Base-by-base conservation (phyloP, 805 yeast genomes). In the Clavispora fructus region DNA sequence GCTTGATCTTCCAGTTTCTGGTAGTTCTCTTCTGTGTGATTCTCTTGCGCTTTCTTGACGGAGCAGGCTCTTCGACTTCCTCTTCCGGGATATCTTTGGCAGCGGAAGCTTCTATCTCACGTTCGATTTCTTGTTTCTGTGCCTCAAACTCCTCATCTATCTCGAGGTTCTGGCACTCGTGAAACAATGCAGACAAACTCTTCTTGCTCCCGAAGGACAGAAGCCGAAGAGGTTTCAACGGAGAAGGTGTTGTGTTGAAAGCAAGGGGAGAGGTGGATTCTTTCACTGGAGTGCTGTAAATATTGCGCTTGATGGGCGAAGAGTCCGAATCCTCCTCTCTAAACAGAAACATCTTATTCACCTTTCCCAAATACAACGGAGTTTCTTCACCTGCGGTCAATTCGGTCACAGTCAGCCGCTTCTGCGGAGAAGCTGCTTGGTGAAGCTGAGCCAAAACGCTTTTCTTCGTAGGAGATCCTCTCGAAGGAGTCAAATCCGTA, bases 11-110 rank as follows among this genome's bases (percentile, higher is more conserved):
- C 62, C 74, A 71, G 42, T 80, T 64, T 44, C 79, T 63, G 1
- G 83, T 78, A 1, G 76, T 71, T 54, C 83, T 61, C 60, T 79
- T 79, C 38, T 74, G 78, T 0, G 82, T 78, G 47, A 67, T 69
- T 50, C 60, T 66, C 49, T 64, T 68, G 30, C 55, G 52, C 35
- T 40, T 48, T 7, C 41, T 40, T 16, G 40, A 35, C 4, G 29
- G 26, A 3, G 48, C 39, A 4, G 29, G 27, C 9, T 45, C 43
- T 38, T 40, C 38, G 10, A 39, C 7, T 19, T 39, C 43, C 7
- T 38, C 50, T 29, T 51, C 55, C 0, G 6, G 23, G 13, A 37
- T 52, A 25, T 45, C 53, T 9, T 29, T 35, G 16, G 47, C 50
- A 13, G 43, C 49, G 7, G 38, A 46, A 3, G 40, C 32, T 29